phyloP scores from a whole-genome alignment of 2,329 filamentous ascomycete genomes.

The Diaporthe longicolla region DNA sequence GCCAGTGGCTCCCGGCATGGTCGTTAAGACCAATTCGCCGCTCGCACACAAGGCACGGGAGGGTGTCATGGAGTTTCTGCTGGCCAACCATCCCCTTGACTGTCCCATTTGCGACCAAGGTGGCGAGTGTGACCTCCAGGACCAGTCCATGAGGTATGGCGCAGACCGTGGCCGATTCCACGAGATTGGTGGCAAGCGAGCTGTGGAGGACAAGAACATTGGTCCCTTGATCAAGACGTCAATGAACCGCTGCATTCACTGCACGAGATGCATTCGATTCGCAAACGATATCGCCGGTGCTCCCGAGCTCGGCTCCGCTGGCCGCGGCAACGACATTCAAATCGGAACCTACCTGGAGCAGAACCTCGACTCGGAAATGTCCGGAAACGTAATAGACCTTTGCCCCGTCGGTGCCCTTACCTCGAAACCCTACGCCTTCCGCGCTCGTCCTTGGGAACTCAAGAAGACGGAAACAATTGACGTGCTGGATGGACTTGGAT shows the following conservation, averaged over 20 bases:
- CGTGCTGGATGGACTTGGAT: conserved; percentile 91
- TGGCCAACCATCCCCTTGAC: conserved; percentile 96
- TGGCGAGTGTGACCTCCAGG: conserved; percentile 98
- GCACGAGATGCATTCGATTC: conserved; percentile 97
- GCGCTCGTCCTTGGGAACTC: conserved; percentile 95
- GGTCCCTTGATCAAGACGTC: conserved; percentile 98
- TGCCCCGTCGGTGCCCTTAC: conserved; percentile 97
- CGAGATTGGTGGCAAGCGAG: conserved; percentile 94
- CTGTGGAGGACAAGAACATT: conserved; percentile 99
- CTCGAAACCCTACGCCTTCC: conserved; percentile 98
- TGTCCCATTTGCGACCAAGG: conserved; percentile 99
- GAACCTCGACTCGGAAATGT: conserved; percentile 94
- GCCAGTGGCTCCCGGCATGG: conserved; percentile 99
- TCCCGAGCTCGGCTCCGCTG: conserved; percentile 92
- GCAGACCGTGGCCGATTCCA: conserved; percentile 97
- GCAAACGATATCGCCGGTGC: conserved; percentile 97
- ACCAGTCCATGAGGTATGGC: conserved; percentile 99
- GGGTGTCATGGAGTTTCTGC: conserved; percentile 98
- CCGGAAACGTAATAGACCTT: conserved; percentile 97
- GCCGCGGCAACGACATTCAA: conserved; percentile 96
- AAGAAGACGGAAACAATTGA: conserved; percentile 97
- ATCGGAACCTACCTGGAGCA: conserved; percentile 98
- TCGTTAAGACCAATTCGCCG: conserved; percentile 97
- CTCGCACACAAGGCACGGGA: conserved; percentile 97
- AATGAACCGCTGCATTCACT: conserved; percentile 99